Conservation (phyloP, 1,284 basidiomycete genomes). For the Testicularia cyperi region DNA sequence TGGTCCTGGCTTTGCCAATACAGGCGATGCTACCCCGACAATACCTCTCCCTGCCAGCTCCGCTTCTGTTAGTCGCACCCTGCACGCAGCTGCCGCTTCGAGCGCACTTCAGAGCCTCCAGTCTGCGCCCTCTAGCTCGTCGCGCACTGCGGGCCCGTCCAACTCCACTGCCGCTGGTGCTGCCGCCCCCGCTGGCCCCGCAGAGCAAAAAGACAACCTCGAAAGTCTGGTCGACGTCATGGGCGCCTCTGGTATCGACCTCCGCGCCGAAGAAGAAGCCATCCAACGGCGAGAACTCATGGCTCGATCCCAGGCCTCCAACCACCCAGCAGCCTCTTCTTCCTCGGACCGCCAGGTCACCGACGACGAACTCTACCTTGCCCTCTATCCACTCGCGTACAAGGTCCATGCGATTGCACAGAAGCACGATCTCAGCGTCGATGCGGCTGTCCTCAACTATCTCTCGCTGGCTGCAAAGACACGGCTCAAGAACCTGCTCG, state of each 20-base stretch:
- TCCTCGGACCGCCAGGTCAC: constrained; percentile 5
- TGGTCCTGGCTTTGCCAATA: background rate
- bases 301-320: constrained; percentile 27
- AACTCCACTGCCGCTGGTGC: background rate
- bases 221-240: constrained; percentile 55
- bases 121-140: too few relatives aligned
- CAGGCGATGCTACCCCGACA: too few relatives aligned
- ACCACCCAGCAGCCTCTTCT: constrained; percentile 4
- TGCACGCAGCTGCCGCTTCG: too few relatives aligned
- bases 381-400: constrained; percentile 49
- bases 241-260: constrained; percentile 52
- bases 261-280: constrained; percentile 54
- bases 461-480: constrained; percentile 52
- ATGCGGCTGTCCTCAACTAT: constrained; percentile 55
- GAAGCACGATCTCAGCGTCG: constrained; percentile 50
- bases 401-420: constrained; percentile 50
- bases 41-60: too few relatives aligned
- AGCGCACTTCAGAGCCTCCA: too few relatives aligned
- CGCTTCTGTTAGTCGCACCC: too few relatives aligned
- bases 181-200: constrained; percentile 3
- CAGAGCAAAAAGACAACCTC: constrained; percentile 36
- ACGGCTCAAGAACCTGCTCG: constrained; percentile 54
- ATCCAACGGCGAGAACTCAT: constrained; percentile 44
- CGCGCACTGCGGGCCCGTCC: too few relatives aligned
- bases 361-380: constrained; percentile 49